phyloP scores from a whole-genome alignment of 495 filamentous ascomycete species.

The Daldinia loculata region DNA sequence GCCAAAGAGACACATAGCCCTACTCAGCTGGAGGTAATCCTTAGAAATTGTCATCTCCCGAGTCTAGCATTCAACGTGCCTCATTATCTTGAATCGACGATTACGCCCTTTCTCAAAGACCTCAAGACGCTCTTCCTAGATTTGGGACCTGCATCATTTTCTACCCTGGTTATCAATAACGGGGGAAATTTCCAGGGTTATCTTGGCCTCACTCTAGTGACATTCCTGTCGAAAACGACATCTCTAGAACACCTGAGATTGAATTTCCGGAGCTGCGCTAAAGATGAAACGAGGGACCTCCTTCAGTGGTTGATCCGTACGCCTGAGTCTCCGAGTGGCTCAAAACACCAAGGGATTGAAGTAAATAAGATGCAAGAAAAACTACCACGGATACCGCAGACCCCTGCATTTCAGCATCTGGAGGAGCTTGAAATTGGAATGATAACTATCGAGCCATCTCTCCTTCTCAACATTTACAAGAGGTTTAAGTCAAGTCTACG shows the following conservation, averaged over 20 bases:
- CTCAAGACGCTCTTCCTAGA: conserved; percentile 53
- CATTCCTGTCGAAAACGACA: conserved; percentile 40
- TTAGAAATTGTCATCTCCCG: conserved; percentile 37
- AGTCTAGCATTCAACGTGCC: conserved; percentile 51
- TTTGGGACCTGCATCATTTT: conserved; percentile 17
- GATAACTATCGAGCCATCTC: conserved; percentile 16
- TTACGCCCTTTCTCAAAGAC: conserved; percentile 44
- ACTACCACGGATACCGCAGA: conserved; percentile 15
- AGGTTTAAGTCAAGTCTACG: conserved; percentile 50
- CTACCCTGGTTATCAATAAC: neutral
- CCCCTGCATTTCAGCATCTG: conserved; percentile 42
- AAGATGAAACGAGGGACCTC: conserved; percentile 7
- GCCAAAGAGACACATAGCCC: conserved; percentile 21
- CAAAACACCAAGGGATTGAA: neutral
- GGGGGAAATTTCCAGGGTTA: neutral
- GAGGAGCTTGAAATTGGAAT: conserved; percentile 53
- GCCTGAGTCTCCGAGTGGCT: neutral
- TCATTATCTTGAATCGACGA: conserved; percentile 32
- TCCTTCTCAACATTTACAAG: conserved; percentile 45
- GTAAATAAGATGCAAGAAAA: neutral
- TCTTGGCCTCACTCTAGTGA: conserved; percentile 23
- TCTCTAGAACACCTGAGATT: conserved; percentile 46
- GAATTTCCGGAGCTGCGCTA: conserved; percentile 37
- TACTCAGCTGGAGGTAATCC: conserved; percentile 51
- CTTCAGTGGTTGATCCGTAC: conserved; percentile 37